phyloP scores from a whole-genome alignment of 345 rosid species.

The Cardamine chenopodiifolia region DNA sequence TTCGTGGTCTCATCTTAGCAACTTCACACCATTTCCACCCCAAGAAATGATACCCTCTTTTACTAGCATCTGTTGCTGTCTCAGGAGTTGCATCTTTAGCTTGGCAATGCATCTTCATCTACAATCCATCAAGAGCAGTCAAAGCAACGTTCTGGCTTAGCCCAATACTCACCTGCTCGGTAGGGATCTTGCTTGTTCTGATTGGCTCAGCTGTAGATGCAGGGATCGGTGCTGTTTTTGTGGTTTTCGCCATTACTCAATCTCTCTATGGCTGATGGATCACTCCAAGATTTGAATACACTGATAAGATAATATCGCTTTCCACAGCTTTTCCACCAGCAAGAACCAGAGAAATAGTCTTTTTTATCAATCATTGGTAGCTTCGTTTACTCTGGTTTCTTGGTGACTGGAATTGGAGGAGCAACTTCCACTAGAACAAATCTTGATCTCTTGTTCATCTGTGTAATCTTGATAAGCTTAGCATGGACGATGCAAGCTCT shows the following conservation, averaged over 20 bases:
- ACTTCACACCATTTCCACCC: slow-evolving; percentile 60
- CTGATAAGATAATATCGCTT: slow-evolving; percentile 51
- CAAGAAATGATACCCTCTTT: slow-evolving; percentile 76
- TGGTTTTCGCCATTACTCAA: slow-evolving; percentile 51
- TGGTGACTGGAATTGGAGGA: slow-evolving; percentile 78
- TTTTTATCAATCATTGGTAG: slow-evolving; percentile 41
- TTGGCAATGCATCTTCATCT: slow-evolving; percentile 57
- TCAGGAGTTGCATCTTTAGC: slow-evolving; percentile 55
- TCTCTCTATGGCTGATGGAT: slow-evolving; percentile 82
- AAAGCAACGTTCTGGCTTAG: slow-evolving; percentile 69
- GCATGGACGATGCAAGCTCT: slow-evolving; percentile 78
- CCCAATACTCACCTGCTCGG: slow-evolving; percentile 63
- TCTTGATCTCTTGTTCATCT: slow-evolving; percentile 57
- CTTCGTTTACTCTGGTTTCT: slow-evolving; percentile 55
- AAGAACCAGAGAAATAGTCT: slow-evolving; percentile 43
- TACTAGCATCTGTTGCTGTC: slow-evolving; percentile 58
- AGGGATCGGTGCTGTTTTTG: slow-evolving; percentile 50
- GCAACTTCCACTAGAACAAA: slow-evolving; percentile 62
- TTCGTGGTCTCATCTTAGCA: slow-evolving; percentile 60
- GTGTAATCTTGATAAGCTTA: slow-evolving; percentile 60
- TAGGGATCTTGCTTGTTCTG: slow-evolving; percentile 58
- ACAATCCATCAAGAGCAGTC: slow-evolving; percentile 55
- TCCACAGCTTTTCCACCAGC: slow-evolving; percentile 58
- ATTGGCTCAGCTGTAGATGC: slow-evolving; percentile 55
- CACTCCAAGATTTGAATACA: slow-evolving; percentile 57